Conservation (phyloP, 805 yeast species). For the Starmerella apis region DNA sequence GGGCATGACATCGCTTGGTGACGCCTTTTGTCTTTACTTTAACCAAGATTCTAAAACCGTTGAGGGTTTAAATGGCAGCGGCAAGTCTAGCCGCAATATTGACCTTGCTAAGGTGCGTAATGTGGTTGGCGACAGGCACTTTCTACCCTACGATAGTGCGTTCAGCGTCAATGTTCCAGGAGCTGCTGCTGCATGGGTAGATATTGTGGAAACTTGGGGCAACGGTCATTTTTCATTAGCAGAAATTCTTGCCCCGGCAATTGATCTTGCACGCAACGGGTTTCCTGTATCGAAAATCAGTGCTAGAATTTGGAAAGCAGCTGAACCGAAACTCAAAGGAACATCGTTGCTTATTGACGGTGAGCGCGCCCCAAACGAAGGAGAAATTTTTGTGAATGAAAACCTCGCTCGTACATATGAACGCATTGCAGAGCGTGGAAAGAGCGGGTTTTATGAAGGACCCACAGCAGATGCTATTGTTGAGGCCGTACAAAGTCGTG, state of each 20-base stretch:
- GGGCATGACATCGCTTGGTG: conserved; percentile 36
- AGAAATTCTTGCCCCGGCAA: conserved; percentile 39
- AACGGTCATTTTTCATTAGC: conserved; percentile 51
- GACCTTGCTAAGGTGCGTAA: conserved; percentile 26
- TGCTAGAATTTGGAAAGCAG: conserved; percentile 40
- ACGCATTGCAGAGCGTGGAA: conserved; percentile 46
- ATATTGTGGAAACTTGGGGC: conserved; percentile 61
- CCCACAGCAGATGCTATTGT: conserved; percentile 58
- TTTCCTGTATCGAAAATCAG: conserved; percentile 54
- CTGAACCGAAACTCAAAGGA: conserved; percentile 34
- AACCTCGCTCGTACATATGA: conserved; percentile 46
- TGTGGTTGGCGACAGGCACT: conserved; percentile 36
- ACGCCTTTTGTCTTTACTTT: conserved; percentile 49
- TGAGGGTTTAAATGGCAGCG: conserved; percentile 65
- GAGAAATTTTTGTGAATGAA: conserved; percentile 46
- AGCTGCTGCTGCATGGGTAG: conserved; percentile 70
- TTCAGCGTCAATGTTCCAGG: conserved; percentile 67
- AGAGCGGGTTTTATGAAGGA: conserved; percentile 60
- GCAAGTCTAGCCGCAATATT: conserved; percentile 49
- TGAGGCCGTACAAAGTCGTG: conserved; percentile 40
- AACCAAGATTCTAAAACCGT: conserved; percentile 42
- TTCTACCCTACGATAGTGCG: conserved; percentile 46
- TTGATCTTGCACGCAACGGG: conserved; percentile 59
- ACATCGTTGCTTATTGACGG: conserved; percentile 31
- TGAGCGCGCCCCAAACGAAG: conserved; percentile 43